Base-by-base conservation (phyloP, 208 protist genomes). In the Trypanosoma melophagium region DNA sequence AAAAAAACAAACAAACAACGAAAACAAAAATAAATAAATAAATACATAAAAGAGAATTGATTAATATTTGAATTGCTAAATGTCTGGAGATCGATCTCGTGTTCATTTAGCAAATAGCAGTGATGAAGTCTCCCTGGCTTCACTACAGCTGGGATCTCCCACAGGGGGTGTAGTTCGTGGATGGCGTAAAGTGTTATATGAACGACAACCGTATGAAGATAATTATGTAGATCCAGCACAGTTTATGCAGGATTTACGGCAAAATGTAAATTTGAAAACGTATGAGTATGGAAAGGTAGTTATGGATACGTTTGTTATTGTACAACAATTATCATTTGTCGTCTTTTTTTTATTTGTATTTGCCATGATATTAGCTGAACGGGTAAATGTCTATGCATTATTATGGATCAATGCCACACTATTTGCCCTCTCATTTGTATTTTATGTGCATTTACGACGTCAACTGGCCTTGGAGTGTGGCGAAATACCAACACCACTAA, bases 161-260 rank as follows among this genome's bases (percentile, higher is more conserved):
- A 44, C 49, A 45, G 35, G 2, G 24, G 74, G 75, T 14, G 44
- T 19, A 25, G 22, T 28, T 17, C 58, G 54, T 22, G 66, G 47
- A 13, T 97, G 92, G 90, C 78, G 81, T 42, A 94, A 91, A 59
- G 78, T 93, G 42, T 76, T 97, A 21, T 97, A 94, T 56, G 83
- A 93, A 47, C 71, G 72, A 25, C 89, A 94, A 72, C 86, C 86
- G 10, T 95, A 91, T 47, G 92, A 95, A 65, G 92, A 97, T 66
- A 97, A 94, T 74, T 97, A 94, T 64, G 89, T 96, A 0, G 92
- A 97, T 66, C 81, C 80, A 0, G 53, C 71, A 5, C 79, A 87
- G 60, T 97, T 97, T 63, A 67, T 95, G 60, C 69, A 84, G 71
- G 86, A 93, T 44, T 70, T 97, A 64, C 65, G 80, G 17, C 51